These are phyloP conservation scores for Aspergillus steynii DNA, from an alignment of 495 filamentous ascomycete genomes.

Conservation along the genomic window DNA sequence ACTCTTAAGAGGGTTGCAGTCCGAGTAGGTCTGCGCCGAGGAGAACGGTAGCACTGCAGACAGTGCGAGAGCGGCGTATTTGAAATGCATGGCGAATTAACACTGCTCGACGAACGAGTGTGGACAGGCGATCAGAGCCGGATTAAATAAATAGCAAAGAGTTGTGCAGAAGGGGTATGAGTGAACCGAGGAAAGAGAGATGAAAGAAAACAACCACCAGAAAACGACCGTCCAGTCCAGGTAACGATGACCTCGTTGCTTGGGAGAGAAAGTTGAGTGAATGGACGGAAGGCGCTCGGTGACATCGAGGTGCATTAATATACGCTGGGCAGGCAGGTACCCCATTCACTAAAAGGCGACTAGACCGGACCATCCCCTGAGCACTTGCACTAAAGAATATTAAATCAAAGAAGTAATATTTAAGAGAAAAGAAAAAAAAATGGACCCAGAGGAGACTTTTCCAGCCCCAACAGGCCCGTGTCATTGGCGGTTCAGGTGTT, in stretches of 20 bases:
- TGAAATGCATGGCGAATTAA: conserved; percentile 33
- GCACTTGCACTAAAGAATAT: not conserved
- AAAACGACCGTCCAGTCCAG: conserved; percentile 1
- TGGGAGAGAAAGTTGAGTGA: conserved; percentile 5
- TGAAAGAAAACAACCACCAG: not conserved
- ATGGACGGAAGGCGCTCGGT: not conserved
- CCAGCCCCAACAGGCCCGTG: conserved; percentile 4
- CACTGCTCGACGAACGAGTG: conserved; percentile 7
- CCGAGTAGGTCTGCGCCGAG: conserved; percentile 48
- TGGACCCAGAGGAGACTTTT: conserved; percentile 7
- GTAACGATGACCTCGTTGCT: conserved; percentile 9
- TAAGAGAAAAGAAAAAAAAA: not conserved
- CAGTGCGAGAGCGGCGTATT: conserved; percentile 37
- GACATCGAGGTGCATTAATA: conserved; percentile 7
- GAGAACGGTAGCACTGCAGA: conserved; percentile 36
- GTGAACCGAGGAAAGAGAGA: not conserved
- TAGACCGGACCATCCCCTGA: not conserved
- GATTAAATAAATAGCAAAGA: not conserved
- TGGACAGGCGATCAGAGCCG: conserved; percentile 1
- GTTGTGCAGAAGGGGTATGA: not conserved
- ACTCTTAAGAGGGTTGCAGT: conserved; percentile 45
- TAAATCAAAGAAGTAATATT: too few relatives aligned
- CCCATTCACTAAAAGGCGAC: not conserved
- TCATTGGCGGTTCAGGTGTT: conserved; percentile 4
- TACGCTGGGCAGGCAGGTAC: not conserved